A percentile compares a stretch with the other conserved stretches of the same genome.
Conservation (phyloP, 495 filamentous ascomycete species). For the Penicillium samsonianum region DNA sequence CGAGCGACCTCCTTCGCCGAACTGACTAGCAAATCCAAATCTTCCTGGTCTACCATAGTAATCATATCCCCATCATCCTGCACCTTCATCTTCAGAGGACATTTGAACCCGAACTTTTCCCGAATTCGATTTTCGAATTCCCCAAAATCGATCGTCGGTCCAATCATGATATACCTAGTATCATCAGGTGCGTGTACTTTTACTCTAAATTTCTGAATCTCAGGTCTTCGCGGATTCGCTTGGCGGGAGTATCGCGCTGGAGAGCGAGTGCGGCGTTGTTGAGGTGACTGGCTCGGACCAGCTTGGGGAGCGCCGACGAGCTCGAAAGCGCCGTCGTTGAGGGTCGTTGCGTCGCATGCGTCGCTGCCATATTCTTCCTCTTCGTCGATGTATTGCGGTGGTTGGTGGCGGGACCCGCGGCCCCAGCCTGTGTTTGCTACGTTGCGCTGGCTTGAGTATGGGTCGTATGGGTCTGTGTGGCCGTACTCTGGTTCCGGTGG, state of each 20-base stretch:
- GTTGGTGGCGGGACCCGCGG: constrained; percentile 40
- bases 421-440: constrained; percentile 32
- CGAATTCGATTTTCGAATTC: constrained; percentile 76
- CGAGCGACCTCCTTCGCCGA: constrained; percentile 65
- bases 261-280: constrained; percentile 33
- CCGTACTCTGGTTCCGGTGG: constrained; percentile 47
- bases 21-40: constrained; percentile 81
- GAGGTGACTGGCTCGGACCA: constrained; percentile 4
- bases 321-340: constrained; percentile 78
- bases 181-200: constrained; percentile 87
- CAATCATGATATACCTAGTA: constrained; percentile 91
- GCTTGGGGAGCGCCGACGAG: constrained; percentile 56
- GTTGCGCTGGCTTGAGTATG: constrained; percentile 51
- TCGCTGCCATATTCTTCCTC: constrained; percentile 71
- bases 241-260: constrained; percentile 32
- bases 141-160: constrained; percentile 65
- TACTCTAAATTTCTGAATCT: constrained; percentile 68
- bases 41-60: constrained; percentile 94
- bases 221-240: constrained; percentile 37
- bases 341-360: constrained; percentile 58
- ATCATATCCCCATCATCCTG: constrained; percentile 91
- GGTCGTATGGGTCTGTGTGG: constrained; percentile 68
- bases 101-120: constrained; percentile 77
- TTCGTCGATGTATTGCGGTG: constrained; percentile 68
- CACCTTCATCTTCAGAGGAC: constrained; percentile 78